Conservation (phyloP, 2,329 filamentous ascomycete genomes). For the Phyllosticta citriasiana region DNA sequence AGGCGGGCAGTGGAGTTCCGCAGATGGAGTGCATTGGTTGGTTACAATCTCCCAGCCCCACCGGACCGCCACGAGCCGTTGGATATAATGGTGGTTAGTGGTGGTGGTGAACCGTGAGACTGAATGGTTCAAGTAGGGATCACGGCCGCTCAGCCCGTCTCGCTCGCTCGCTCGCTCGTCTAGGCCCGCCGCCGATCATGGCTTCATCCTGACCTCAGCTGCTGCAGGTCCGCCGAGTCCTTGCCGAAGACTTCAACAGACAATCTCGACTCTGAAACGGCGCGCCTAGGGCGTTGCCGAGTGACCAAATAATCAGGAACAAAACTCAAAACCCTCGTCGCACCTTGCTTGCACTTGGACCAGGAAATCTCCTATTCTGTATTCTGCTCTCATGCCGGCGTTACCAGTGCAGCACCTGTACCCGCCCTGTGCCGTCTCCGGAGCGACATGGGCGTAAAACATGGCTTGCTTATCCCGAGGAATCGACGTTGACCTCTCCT, state of each 20-base stretch:
- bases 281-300: not conserved
- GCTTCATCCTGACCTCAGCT: not conserved
- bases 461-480: not conserved
- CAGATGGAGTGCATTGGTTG: not conserved
- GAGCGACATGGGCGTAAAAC: not conserved
- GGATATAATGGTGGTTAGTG: not conserved
- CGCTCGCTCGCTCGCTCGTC: too few relatives aligned
- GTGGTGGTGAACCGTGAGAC: too few relatives aligned
- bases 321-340: not conserved
- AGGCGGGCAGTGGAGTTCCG: not conserved
- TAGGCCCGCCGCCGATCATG: not conserved
- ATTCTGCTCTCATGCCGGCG: too few relatives aligned
- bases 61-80: not conserved
- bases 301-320: not conserved
- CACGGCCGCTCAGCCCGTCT: not conserved
- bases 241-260: not conserved
- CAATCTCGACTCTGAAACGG: not conserved
- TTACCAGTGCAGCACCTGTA: not conserved
- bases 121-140: not conserved
- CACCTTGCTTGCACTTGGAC: not conserved
- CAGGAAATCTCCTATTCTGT: not conserved
- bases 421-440: not conserved
- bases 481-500: not conserved
- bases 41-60: not conserved
- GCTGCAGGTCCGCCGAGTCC: not conserved